These are phyloP conservation scores for Coix lacrymajobi DNA, from an alignment of 176 grass and related monocot genomes.

Conservation along the genomic window DNA sequence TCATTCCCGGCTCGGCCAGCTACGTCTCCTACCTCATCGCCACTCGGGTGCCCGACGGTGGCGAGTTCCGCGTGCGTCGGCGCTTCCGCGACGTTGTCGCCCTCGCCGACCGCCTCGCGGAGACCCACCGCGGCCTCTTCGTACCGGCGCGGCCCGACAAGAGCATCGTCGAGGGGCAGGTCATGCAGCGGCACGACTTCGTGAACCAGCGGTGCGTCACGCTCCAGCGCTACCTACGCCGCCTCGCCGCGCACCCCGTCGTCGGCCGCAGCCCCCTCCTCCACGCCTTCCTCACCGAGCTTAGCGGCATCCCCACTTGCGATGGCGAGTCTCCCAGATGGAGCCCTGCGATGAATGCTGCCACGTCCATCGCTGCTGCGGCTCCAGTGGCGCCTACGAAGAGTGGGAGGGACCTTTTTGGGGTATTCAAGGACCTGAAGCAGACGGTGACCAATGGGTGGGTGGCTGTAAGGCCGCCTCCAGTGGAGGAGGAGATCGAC, in stretches of 20 bases:
- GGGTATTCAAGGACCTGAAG: slow-evolving; percentile 85
- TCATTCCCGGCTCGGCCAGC: slow-evolving; percentile 56
- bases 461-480: slow-evolving; percentile 34
- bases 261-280: slow-evolving; percentile 47
- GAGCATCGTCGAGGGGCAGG: slow-evolving; percentile 81
- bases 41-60: slow-evolving; percentile 36
- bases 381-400: slow-evolving; percentile 40
- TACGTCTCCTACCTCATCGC: slow-evolving; percentile 82
- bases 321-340: slow-evolving; percentile 31
- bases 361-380: not conserved
- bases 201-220: slow-evolving; percentile 60
- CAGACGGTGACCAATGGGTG: slow-evolving; percentile 68
- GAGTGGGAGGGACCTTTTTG: slow-evolving; percentile 64
- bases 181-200: slow-evolving; percentile 95
- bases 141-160: slow-evolving; percentile 67
- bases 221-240: slow-evolving; percentile 66
- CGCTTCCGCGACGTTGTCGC: slow-evolving; percentile 83
- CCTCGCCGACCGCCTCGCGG: slow-evolving; percentile 59
- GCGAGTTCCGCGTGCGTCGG: slow-evolving; percentile 60
- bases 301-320: slow-evolving; percentile 35
- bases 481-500: slow-evolving; percentile 59
- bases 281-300: slow-evolving; percentile 55
- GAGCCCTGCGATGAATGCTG: slow-evolving; percentile 8
- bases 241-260: slow-evolving; percentile 61
- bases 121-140: slow-evolving; percentile 63